Percentiles rank a stretch among this genome's conserved stretches.
phyloP scores from a whole-genome alignment of 2,329 filamentous ascomycete species.

The Pleoardoris graminearum region DNA sequence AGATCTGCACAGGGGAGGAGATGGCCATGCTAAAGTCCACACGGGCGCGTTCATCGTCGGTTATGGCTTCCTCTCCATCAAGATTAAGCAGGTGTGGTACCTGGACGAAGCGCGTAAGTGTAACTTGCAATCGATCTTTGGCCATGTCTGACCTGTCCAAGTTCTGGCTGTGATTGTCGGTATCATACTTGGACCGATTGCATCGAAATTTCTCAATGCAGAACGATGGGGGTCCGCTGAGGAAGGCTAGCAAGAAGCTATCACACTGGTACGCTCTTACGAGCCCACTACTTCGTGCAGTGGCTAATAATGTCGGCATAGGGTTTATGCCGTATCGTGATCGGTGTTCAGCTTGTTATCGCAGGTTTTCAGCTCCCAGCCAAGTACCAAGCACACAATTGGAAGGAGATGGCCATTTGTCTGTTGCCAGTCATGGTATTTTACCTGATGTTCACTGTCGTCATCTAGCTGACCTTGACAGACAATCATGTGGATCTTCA shows the following conservation, averaged over 20 bases:
- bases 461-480: background rate
- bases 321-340: conserved; percentile 61
- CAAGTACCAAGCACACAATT: conserved; percentile 55
- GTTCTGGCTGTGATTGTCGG: conserved; percentile 56
- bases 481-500: conserved; percentile 64
- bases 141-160: background rate
- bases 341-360: conserved; percentile 66
- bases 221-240: conserved; percentile 44
- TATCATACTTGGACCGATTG: conserved; percentile 58
- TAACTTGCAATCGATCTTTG: background rate
- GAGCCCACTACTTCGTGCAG: background rate
- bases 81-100: conserved; percentile 59
- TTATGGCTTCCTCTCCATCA: conserved; percentile 57
- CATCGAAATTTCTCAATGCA: conserved; percentile 57
- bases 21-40: background rate
- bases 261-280: conserved; percentile 46
- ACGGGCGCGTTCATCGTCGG: conserved; percentile 53
- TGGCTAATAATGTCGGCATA: conserved; percentile 15
- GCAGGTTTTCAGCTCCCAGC: conserved; percentile 65
- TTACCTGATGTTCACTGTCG: background rate
- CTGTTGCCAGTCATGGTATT: conserved; percentile 60
- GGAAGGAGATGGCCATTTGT: conserved; percentile 59
- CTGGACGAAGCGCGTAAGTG: conserved; percentile 58
- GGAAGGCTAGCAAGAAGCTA: conserved; percentile 41
- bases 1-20: background rate